These are phyloP conservation scores for Globisporangium paddicum DNA, from an alignment of 352 stramenopile species.

Conservation along the genomic window DNA sequence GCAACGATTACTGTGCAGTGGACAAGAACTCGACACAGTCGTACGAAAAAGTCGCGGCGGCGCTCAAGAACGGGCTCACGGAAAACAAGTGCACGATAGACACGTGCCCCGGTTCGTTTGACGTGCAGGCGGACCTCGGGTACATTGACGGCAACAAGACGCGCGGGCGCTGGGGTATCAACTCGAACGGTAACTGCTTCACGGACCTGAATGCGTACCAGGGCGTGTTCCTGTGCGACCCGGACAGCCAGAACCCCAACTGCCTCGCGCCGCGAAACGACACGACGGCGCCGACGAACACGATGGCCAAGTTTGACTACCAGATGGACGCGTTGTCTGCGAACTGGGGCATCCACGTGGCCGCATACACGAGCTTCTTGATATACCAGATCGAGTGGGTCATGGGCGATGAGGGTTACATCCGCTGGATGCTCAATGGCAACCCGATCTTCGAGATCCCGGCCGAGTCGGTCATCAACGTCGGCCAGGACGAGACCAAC, in stretches of 20 bases:
- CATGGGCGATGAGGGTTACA: slow-evolving; percentile 52
- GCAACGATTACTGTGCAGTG: slow-evolving; percentile 52
- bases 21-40: slow-evolving; percentile 27
- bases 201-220: slow-evolving; percentile 60
- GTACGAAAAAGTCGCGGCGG: slow-evolving; percentile 37
- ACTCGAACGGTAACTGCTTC: slow-evolving; percentile 61
- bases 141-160: slow-evolving; percentile 42
- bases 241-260: slow-evolving; percentile 47
- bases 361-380: slow-evolving; percentile 55
- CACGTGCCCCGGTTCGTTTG: slow-evolving; percentile 44
- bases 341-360: slow-evolving; percentile 64
- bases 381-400: slow-evolving; percentile 74
- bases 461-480: slow-evolving; percentile 40
- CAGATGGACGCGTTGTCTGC: slow-evolving; percentile 74
- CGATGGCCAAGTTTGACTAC: slow-evolving; percentile 59
- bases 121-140: slow-evolving; percentile 47
- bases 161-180: slow-evolving; percentile 57
- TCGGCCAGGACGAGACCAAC: slow-evolving; percentile 31
- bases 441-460: slow-evolving; percentile 71
- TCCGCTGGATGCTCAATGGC: slow-evolving; percentile 61
- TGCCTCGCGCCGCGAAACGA: slow-evolving; percentile 41
- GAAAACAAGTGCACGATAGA: slow-evolving; percentile 36
- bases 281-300: slow-evolving; percentile 43
- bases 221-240: slow-evolving; percentile 56
- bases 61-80: slow-evolving; percentile 41